Evolutionary conservation across 345 rosid species (phyloP), one percentile per base, ranked within the genome.

Genomic region (Hevea brasiliensis): DNA sequence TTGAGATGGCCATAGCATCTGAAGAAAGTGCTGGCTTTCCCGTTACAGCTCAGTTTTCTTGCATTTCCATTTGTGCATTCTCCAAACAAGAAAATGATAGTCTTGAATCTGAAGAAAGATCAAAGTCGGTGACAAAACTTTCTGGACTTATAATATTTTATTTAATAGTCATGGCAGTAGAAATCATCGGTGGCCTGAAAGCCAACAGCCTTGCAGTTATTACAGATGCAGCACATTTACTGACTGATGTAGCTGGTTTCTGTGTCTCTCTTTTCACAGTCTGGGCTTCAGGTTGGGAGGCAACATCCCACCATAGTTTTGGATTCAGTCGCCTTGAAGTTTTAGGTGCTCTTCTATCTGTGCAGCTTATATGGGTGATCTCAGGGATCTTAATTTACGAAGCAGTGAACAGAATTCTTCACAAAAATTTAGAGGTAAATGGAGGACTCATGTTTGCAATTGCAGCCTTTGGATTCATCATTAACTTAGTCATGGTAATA

Each of bases 121-220:
- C 76, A 13, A 89, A 82, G 48, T 86, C 91, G 18, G 80, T 67
- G 0, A 80, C 26, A 29, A 90, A 86, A 77, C 88, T 92, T 24
- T 72, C 50, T 21, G 84, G 84, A 45, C 80, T 92, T 37, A 81
- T 92, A 8, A 42, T 83, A 18, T 74, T 85, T 56, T 87, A 83
- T 69, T 51, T 81, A 20, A 51, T 88, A 13, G 87, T 83, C 3
- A 89, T 89, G 92, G 67, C 74, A 0, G 88, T 86, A 29, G 92
- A 92, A 80, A 74, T 92, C 40, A 56, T 88, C 6, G 98, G 98
- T 24, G 96, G 94, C 5, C 24, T 84, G 10, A 87, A 88, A 75
- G 92, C 98, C 29, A 87, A 90, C 80, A 92, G 94, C 44, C 89
- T 92, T n/a, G 96, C 96, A 27, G 86, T 88, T 5, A 81, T 92